Base-by-base conservation (phyloP, 495 filamentous ascomycete species). In the Penicilliopsis zonata region DNA sequence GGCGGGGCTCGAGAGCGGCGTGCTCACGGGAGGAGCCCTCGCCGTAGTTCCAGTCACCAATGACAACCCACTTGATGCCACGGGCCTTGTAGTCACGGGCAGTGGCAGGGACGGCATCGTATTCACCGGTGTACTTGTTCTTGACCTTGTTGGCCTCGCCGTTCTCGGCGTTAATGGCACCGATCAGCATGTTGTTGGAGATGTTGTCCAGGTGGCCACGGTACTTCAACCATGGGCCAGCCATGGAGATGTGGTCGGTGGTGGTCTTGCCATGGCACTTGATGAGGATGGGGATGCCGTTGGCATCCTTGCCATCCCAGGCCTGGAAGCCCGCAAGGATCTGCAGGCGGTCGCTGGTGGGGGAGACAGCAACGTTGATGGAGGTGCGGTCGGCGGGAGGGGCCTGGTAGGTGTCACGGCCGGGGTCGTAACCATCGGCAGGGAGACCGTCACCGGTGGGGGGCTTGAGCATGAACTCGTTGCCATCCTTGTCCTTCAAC, bases 141-240 rank as follows among this genome's bases (percentile, higher is more conserved):
- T 86, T 83, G 60, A 98, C 70, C 72, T 88, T 95, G 78, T 98
- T 98, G 44, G 88, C 90, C 71, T 98, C 83, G 35, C 81, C 86
- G 63, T 96, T 98, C 44, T 79, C 88, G 39, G 74, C 70, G 65
- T 96, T 98, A 68, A 85, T 82, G 41, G 90, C 90, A 67, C 92
- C 92, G 49, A 98, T 96, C 60, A 98, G 65, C 87, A 96, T 94
- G 76, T 98, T 98, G 78, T 96, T 96, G 52, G 92, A 96, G 70
- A 98, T 96, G 74, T 98, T 98, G 73, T 98, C 92, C 55, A 98
- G 73, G 59, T 98, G 90, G 30, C 90, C 90, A 74, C 92, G 86
- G 76, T 98, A 98, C 73, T 98, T 98, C 61, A 98, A 74, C 90
- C 90, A 98, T 28, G 90, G 90, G 42, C 90, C 90, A 52, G 90